A percentile compares a stretch with the other conserved stretches of the same genome.
Evolutionary conservation across 1,284 basidiomycete species (phyloP).

Genomic region (Melampsora americana): DNA sequence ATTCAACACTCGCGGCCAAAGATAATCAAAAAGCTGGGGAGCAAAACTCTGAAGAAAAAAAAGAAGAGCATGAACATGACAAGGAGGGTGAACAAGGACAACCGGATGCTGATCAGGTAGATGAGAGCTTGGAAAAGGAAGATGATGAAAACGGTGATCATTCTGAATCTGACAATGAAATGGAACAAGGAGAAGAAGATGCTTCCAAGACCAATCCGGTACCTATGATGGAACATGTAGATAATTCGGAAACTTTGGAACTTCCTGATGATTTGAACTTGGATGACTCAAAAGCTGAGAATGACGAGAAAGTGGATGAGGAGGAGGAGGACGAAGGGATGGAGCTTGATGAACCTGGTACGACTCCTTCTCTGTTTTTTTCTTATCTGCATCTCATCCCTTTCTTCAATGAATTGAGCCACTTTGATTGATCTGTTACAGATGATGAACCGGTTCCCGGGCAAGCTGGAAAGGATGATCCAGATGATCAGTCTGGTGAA

Average conservation of each 20-base stretch:
- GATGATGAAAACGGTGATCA: slow-evolving; percentile 37
- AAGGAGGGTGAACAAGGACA: slow-evolving; percentile 62
- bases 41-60: slow-evolving; percentile 57
- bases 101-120: slow-evolving; percentile 46
- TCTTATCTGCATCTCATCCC: neutral
- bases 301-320: slow-evolving; percentile 8
- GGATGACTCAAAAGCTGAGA: slow-evolving; percentile 27
- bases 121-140: slow-evolving; percentile 43
- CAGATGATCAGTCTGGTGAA: slow-evolving; percentile 49
- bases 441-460: slow-evolving; percentile 43
- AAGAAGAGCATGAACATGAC: slow-evolving; percentile 56
- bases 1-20: slow-evolving; percentile 26
- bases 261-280: slow-evolving; percentile 39
- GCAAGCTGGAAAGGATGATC: slow-evolving; percentile 41
- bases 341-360: slow-evolving; percentile 37
- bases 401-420: too few species aligned
- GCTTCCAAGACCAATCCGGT: slow-evolving; percentile 5
- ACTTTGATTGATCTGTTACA: neutral
- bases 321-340: slow-evolving; percentile 18
- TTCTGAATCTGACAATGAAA: neutral
- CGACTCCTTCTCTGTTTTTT: neutral
- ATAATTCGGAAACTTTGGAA: slow-evolving; percentile 33
- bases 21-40: slow-evolving; percentile 21
- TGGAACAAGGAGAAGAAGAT: slow-evolving; percentile 17
- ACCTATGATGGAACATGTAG: slow-evolving; percentile 44